Conservation (phyloP, 768 basidiomycete genomes). For the Clavaria fumosa region DNA sequence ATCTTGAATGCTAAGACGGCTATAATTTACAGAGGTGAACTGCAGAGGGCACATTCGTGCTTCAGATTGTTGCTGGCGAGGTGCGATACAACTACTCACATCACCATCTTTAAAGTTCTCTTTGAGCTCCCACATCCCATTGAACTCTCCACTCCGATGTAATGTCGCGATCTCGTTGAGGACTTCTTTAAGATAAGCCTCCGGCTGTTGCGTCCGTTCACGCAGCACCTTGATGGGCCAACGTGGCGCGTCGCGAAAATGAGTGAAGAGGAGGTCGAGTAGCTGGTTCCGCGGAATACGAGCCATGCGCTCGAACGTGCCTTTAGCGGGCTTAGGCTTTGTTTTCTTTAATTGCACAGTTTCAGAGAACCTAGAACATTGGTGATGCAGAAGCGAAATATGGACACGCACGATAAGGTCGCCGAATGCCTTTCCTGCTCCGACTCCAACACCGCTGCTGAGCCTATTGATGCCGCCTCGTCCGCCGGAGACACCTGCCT, state of each 20-base stretch:
- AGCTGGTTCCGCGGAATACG: slow-evolving; percentile 84
- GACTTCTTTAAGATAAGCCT: slow-evolving; percentile 75
- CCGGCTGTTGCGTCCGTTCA: slow-evolving; percentile 74
- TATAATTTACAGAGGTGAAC: too few relatives aligned
- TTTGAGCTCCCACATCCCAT: slow-evolving; percentile 68
- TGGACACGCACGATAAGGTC: slow-evolving; percentile 44
- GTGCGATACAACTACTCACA: slow-evolving; percentile 21
- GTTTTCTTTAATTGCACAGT: slow-evolving; percentile 50
- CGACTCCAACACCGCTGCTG: slow-evolving; percentile 55
- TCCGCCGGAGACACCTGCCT: slow-evolving; percentile 50
- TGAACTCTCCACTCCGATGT: slow-evolving; percentile 67
- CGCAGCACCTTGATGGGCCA: slow-evolving; percentile 71
- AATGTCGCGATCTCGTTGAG: slow-evolving; percentile 61
- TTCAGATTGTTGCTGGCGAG: too few relatives aligned
- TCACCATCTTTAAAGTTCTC: slow-evolving; percentile 54
- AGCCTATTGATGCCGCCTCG: slow-evolving; percentile 64
- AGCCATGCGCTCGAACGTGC: slow-evolving; percentile 76
- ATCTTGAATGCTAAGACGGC: too few relatives aligned
- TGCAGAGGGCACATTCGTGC: too few relatives aligned
- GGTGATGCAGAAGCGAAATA: slow-evolving; percentile 6
- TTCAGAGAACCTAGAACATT: slow-evolving; percentile 6
- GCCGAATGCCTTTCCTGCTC: slow-evolving; percentile 40
- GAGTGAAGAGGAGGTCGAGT: slow-evolving; percentile 63
- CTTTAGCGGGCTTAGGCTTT: slow-evolving; percentile 52
- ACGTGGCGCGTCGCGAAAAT: slow-evolving; percentile 64